phyloP scores from a whole-genome alignment of 2,329 filamentous ascomycete genomes.

The Trichoderma atrobrunneum region DNA sequence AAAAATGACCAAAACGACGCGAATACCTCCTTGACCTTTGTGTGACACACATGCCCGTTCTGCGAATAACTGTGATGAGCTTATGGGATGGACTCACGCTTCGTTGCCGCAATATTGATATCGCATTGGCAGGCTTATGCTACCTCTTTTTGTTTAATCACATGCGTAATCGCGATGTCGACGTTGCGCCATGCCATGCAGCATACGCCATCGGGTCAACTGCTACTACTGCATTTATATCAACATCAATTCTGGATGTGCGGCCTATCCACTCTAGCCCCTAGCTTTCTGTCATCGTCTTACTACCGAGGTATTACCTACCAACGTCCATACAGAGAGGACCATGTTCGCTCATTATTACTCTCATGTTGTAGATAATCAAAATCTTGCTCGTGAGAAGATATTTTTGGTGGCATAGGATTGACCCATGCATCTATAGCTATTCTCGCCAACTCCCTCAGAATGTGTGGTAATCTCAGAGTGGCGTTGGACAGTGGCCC shows the following conservation, averaged over 20 bases:
- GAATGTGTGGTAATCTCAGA: neutral
- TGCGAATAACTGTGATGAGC: neutral
- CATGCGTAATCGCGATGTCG: neutral
- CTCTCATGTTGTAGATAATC: neutral
- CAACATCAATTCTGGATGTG: neutral
- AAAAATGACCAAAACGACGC: slow-evolving; percentile 24
- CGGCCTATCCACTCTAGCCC: neutral
- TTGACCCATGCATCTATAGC: neutral
- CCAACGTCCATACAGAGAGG: neutral
- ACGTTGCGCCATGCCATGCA: neutral
- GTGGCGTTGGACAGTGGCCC: neutral
- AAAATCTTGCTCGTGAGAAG: neutral
- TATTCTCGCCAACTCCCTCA: neutral
- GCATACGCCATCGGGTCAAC: neutral
- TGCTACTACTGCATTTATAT: neutral
- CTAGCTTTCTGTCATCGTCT: neutral
- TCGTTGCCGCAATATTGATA: neutral
- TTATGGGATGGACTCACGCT: neutral
- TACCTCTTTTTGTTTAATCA: neutral
- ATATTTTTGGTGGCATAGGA: neutral
- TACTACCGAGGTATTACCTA: neutral
- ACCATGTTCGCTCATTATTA: neutral
- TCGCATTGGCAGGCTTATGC: neutral
- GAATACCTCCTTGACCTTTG: neutral
- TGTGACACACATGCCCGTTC: slow-evolving; percentile 2